These are phyloP conservation scores for Rosa rugosa DNA, from an alignment of 306 rosid genomes.

Conservation along the genomic window DNA sequence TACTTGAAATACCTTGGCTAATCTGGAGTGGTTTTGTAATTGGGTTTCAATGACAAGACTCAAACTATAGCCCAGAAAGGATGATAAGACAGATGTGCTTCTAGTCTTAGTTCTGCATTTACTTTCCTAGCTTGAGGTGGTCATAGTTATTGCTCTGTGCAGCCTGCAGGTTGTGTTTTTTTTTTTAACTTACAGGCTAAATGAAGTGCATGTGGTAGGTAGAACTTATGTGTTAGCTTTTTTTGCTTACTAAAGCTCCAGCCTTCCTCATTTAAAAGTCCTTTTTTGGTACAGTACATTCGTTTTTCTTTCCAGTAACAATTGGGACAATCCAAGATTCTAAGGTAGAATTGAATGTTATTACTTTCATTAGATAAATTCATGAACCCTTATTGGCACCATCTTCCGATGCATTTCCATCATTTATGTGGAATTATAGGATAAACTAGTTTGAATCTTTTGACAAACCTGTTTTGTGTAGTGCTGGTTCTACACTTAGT, in stretches of 20 bases:
- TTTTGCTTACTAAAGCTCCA: neutral
- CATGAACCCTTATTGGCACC: neutral
- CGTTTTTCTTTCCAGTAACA: neutral
- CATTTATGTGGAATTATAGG: neutral
- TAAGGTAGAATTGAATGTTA: neutral
- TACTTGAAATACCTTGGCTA: neutral
- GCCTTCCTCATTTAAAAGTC: neutral
- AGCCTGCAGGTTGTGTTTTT: neutral
- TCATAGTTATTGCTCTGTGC: conserved; percentile 5
- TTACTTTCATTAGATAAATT: neutral
- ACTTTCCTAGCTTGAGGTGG: conserved; percentile 3
- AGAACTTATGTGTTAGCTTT: neutral
- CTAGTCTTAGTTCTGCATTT: neutral
- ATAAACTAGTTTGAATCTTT: neutral
- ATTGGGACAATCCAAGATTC: too few relatives aligned
- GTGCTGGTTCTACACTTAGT: neutral
- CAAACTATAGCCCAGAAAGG: conserved; percentile 3
- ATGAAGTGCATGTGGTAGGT: conserved; percentile 14
- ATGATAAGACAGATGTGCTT: neutral
- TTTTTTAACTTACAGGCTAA: neutral
- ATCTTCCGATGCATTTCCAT: neutral
- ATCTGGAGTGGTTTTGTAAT: neutral
- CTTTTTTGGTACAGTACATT: neutral
- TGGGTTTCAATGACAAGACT: neutral
- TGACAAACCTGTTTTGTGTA: neutral